These are phyloP conservation scores for Geotrichum europaeum DNA, from an alignment of 1,139 yeast genomes.

Conservation along the genomic window DNA sequence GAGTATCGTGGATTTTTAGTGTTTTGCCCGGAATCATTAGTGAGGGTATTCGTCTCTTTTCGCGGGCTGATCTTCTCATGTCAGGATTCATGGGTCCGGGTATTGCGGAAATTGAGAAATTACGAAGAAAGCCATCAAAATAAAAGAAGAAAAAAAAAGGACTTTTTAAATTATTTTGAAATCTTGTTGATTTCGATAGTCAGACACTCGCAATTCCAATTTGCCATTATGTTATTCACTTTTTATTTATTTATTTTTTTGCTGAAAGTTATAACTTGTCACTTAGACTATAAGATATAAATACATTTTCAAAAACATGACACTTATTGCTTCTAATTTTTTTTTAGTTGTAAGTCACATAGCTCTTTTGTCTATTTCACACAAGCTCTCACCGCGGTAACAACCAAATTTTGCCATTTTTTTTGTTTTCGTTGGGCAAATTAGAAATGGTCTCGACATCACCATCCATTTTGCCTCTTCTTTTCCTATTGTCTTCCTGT, in stretches of 20 bases:
- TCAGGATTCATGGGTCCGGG: neutral
- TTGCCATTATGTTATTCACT: neutral
- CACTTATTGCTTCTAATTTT: neutral
- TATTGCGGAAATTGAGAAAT: neutral
- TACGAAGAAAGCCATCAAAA: neutral
- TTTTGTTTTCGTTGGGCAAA: neutral
- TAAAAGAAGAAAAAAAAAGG: neutral
- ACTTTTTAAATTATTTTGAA: neutral
- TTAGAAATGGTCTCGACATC: neutral
- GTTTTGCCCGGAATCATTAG: slow-evolving; percentile 12
- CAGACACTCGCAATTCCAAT: too few species aligned
- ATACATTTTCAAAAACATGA: neutral
- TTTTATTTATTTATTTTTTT: neutral
- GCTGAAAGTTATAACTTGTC: neutral
- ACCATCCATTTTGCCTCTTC: neutral
- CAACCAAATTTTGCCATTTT: neutral
- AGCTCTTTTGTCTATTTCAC: neutral
- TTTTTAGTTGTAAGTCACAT: neutral
- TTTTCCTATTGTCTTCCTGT: neutral
- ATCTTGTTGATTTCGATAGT: too few species aligned
- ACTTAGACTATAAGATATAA: neutral
- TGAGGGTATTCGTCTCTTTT: neutral
- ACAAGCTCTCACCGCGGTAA: too few species aligned
- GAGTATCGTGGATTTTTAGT: slow-evolving; percentile 32
- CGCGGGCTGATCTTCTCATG: neutral